Percentiles rank a stretch among this genome's conserved stretches.
Evolutionary conservation across 495 filamentous ascomycete genomes (phyloP).

Genomic region (Neurospora cerealis): DNA sequence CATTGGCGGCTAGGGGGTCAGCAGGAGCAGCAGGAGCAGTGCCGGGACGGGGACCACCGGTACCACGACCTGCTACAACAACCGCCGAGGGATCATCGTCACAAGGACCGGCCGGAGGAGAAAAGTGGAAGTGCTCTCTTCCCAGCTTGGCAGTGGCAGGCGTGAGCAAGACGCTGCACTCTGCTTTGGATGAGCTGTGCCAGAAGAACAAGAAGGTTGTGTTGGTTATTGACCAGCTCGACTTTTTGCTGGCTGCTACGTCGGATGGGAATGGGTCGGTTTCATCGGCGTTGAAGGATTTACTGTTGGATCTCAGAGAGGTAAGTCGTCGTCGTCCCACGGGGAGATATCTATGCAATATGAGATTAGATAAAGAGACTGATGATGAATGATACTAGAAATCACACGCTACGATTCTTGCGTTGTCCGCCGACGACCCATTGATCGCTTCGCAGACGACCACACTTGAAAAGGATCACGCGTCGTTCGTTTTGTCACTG

Average conservation of each 20-base stretch:
- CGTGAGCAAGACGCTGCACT: conserved; percentile 19
- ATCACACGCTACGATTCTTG: conserved; percentile 53
- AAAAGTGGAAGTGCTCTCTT: conserved; percentile 3
- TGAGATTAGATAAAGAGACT: background rate
- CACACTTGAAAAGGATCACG: conserved; percentile 59
- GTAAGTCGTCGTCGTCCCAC: conserved; percentile 22
- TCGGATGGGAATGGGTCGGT: conserved; percentile 17
- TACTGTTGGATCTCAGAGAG: conserved; percentile 43
- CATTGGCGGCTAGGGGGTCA: background rate
- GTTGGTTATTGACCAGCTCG: conserved; percentile 46
- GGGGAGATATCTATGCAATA: background rate
- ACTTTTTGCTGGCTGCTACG: conserved; percentile 43
- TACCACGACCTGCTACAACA: background rate
- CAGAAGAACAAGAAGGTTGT: conserved; percentile 23
- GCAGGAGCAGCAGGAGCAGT: background rate
- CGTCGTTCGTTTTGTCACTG: conserved; percentile 54
- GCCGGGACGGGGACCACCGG: background rate
- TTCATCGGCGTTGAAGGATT: conserved; percentile 23
- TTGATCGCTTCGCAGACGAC: conserved; percentile 49
- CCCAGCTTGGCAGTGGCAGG: conserved; percentile 2
- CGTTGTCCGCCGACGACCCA: conserved; percentile 59
- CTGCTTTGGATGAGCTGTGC: conserved; percentile 21
- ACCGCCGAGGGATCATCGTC: background rate
- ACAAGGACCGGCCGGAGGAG: background rate
- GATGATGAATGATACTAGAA: conserved; percentile 22